Evolutionary conservation across 1,284 basidiomycete species (phyloP).

Genomic region (Apiotrichum akiyoshidainum): DNA sequence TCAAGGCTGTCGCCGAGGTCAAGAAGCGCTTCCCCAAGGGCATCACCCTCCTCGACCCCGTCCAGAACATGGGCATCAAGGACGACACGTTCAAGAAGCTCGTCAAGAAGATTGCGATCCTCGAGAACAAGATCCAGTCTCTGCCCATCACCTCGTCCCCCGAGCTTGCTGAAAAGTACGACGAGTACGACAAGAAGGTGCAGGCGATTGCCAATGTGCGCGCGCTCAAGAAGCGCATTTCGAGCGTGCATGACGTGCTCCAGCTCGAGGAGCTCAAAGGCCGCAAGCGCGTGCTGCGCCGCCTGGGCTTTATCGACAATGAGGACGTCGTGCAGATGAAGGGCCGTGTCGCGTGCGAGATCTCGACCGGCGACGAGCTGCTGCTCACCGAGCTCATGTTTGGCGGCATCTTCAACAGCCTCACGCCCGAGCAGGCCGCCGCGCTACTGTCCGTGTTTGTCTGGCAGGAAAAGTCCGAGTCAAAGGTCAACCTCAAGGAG

Average conservation of each 20-base stretch:
- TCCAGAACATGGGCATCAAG: constrained; percentile 94
- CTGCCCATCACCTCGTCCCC: constrained; percentile 72
- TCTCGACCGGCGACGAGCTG: constrained; percentile 94
- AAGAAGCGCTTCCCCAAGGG: constrained; percentile 84
- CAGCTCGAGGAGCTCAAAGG: constrained; percentile 97
- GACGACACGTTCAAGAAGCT: constrained; percentile 89
- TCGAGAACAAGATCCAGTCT: constrained; percentile 76
- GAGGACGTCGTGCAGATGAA: constrained; percentile 97
- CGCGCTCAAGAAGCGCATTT: constrained; percentile 75
- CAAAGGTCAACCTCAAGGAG: constrained; percentile 79
- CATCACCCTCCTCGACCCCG: constrained; percentile 81
- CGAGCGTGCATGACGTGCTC: constrained; percentile 84
- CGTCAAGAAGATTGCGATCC: constrained; percentile 82
- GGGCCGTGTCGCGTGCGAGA: constrained; percentile 97
- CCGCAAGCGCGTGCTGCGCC: constrained; percentile 87
- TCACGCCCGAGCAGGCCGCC: constrained; percentile 88
- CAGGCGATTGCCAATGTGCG: constrained; percentile 68
- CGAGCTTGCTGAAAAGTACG: constrained; percentile 73
- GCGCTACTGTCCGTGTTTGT: constrained; percentile 94
- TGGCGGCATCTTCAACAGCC: constrained; percentile 88
- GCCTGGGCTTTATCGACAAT: constrained; percentile 82
- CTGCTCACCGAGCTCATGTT: constrained; percentile 96
- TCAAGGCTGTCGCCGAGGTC: constrained; percentile 87
- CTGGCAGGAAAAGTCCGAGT: constrained; percentile 95
- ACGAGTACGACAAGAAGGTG: constrained; percentile 74